Base-by-base conservation (phyloP, 768 basidiomycete genomes). In the Mycena floridula region DNA sequence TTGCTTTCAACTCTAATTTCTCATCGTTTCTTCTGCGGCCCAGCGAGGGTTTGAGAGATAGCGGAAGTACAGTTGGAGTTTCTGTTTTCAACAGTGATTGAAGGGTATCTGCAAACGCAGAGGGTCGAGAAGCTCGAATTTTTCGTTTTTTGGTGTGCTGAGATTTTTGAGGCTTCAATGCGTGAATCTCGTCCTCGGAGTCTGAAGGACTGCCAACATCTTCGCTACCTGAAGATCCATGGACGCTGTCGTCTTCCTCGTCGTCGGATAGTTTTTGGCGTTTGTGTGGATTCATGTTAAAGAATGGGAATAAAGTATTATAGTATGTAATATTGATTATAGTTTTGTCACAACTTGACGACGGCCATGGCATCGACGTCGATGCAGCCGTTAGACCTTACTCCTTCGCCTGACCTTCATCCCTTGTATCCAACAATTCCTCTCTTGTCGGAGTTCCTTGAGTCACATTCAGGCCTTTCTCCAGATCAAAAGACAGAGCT, bases 101-200 rank as follows among this genome's bases (percentile, higher is more conserved):
- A 22, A 92, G 70, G 7, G 85, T 81, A 37, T 75, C 71, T 48
- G 87, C 89, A 55, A 92, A 92, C 44, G 76, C 77, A 24, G 79
- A 74, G 15, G 83, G 72, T 45, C 77, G 79, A 5, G 87, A 87
- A 20, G 89, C 89, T 45, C 89, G 72, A 25, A 85, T 74, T 72
- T 90, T 92, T 54, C 89, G 77, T 62, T 92, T 92, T 42, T 77
- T 64, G 0, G 89, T 92, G 61, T 89, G 83, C 45, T 75, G 80
- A 13, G 89, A 90, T 61, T 89, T 90, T 56, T 64, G 58, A 36
- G 59, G 63, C 53, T 78, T 75, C 42, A 75, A 59, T 3, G 64
- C 65, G 13, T 70, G 71, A 40, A 87, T 78, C 56, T 88, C 83
- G 52, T 84, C 82, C 7, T 59, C 63, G 35, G 50, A 54, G 25